These are phyloP conservation scores for Leucosporidium scottii DNA, from an alignment of 768 basidiomycete genomes.

Conservation along the genomic window DNA sequence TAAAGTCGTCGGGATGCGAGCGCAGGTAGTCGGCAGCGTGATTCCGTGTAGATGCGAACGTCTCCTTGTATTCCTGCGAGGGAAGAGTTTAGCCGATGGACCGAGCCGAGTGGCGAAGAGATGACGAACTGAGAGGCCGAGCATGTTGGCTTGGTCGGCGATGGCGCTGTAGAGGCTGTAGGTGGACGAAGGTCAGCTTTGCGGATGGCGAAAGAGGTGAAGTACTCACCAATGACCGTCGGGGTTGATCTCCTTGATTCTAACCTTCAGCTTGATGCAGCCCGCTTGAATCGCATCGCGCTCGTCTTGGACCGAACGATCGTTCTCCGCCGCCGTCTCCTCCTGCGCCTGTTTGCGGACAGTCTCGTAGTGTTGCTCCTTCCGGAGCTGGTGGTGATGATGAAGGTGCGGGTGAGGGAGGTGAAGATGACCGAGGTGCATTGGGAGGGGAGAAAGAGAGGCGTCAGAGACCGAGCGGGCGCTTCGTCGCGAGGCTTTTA, in stretches of 20 bases:
- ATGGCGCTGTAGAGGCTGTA: constrained; percentile 72
- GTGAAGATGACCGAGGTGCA: not conserved
- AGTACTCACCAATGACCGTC: constrained; percentile 70
- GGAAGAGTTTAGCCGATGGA: not conserved
- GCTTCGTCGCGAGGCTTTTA: too few relatives aligned
- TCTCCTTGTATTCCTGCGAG: constrained; percentile 45
- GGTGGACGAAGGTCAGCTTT: too few relatives aligned
- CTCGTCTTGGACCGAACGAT: constrained; percentile 55
- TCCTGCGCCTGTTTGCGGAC: constrained; percentile 59
- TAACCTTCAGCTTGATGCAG: constrained; percentile 49
- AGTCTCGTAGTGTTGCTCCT: constrained; percentile 54
- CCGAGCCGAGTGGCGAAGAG: not conserved
- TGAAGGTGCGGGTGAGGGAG: not conserved
- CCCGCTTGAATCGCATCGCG: constrained; percentile 58
- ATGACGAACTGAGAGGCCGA: constrained; percentile 47
- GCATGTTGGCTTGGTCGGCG: constrained; percentile 78
- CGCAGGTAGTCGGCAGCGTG: constrained; percentile 75
- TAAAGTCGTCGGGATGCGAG: constrained; percentile 76
- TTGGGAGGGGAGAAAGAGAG: too few relatives aligned
- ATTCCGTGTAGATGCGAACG: constrained; percentile 56
- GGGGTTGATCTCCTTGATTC: constrained; percentile 63
- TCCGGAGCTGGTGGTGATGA: constrained; percentile 41
- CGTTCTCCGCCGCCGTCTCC: constrained; percentile 59
- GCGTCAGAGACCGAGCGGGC: too few relatives aligned
- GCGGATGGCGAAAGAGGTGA: too few relatives aligned